Evolutionary conservation across 83 land plant genomes (phyloP), one percentile per base, ranked within the genome.

Genomic region (Picea mariana): DNA sequence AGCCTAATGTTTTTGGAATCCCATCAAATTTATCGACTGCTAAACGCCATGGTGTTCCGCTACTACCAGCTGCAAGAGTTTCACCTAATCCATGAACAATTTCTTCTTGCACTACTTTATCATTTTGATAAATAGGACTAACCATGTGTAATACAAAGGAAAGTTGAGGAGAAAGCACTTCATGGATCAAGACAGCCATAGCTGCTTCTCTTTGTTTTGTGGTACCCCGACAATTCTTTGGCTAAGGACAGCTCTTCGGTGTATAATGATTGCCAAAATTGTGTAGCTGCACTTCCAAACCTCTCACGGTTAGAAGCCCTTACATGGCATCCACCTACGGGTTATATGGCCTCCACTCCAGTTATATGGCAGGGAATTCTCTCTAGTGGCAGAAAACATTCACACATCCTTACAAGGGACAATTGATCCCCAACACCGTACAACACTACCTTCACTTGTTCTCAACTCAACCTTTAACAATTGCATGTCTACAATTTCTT

Each of bases 101-200:
- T 87, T 97, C 98, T 21, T 95, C 99, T 78, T 90, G 95, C 59
- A 97, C 92, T 9, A 86, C 73, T 24, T 83, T 86, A 24, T 86
- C 80, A 64, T 97, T 90, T 17, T 73, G 85, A 82, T 91, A 92
- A 3, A 90, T 90, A 0, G 99, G 98, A 86, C 95, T 92, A n/a
- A 91, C 85, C 11, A 98, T 95, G 87, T 97, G 99, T 21, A 97
- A 17, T 31, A 31, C 31, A 31, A 31, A 31, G 31, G 31, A 31
- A 31, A 31, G 0, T 31, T 31, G 31, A 31, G 98, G 98, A 11
- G 88, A 84, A 60, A 97, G 88, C 89, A 97, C 92, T 83, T 97
- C 98, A 81, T 97, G 98, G 67, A 97, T 95, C 21, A 97, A 85
- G 40, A 97, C 90, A 15, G 96, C 99, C 99, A 97, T 97, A n/a